Evolutionary conservation across 768 basidiomycete genomes (phyloP), one percentile per base, ranked within the genome.

Genomic region (Podaxis rugospora): DNA sequence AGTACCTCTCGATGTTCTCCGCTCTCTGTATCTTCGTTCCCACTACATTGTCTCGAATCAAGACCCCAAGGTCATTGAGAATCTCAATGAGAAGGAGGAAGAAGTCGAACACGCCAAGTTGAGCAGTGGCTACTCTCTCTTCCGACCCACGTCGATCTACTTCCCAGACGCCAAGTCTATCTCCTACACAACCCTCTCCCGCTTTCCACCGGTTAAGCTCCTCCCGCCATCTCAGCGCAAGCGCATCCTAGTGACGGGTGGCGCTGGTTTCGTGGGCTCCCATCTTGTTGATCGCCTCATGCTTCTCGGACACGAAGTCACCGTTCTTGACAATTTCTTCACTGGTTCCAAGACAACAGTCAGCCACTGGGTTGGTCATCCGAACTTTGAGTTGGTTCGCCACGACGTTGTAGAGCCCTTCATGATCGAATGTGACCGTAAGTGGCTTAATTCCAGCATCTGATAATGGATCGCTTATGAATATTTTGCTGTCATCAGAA

Each of bases 261-360:
- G 97, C 44, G 97, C 96, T 39, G 97, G 97, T n/a, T 99, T 99
- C 73, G 96, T 99, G 62, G 97, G 97, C 14, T 96, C 94, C 35
- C 97, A 99, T 76, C 87, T 99, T 51, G 92, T 99, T 56, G 97
- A 99, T 78, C 86, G 97, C 52, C 85, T 98, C 64, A 95, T 99
- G 94, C 83, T 98, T 64, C 85, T 98, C 55, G 97, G 97, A 14
- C 97, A 99, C 70, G 95, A 98, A 73, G 94, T 96, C 67, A 95
- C 93, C 59, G 96, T 98, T 65, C 76, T 97, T 59, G 96, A 98
- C 80, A 98, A 98, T 78, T 99, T 99, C 74, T 99, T 99, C 80
- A 98, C 95, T 25, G 97, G 97, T 14, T 92, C 91, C 58, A 95
- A 95, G 75, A 96, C 94, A n/a, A 96, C 95, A 55, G 91, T 98